Evolutionary conservation across 352 stramenopile species (phyloP).

Genomic region (Peronospora farinosa): DNA sequence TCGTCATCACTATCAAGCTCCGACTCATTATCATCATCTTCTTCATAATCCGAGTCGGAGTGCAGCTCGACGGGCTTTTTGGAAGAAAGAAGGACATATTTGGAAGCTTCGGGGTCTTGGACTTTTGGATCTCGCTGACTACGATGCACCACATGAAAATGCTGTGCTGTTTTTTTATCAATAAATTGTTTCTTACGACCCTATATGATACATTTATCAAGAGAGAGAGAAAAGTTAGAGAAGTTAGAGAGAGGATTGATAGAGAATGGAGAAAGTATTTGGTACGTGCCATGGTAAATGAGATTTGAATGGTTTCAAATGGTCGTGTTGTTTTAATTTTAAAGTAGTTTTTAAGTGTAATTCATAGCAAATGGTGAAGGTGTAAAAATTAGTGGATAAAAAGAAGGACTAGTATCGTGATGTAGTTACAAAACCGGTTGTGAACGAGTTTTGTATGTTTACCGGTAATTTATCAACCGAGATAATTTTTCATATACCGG

Average conservation of each 20-base stretch:
- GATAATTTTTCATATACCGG: too few species aligned
- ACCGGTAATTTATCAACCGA: too few species aligned
- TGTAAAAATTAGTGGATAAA: too few species aligned
- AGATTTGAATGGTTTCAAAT: too few species aligned
- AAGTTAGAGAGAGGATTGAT: background rate
- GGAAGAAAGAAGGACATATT: constrained; percentile 76
- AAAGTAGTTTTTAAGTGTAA: too few species aligned
- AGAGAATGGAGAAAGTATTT: too few species aligned
- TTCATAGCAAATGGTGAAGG: too few species aligned
- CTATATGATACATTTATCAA: constrained; percentile 8
- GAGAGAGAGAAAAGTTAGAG: constrained; percentile 3
- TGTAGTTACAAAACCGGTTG: too few species aligned
- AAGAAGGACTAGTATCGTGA: too few species aligned
- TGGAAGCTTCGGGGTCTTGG: constrained; percentile 78
- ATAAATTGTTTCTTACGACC: constrained; percentile 81
- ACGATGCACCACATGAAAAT: constrained; percentile 84
- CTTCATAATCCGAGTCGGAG: constrained; percentile 42
- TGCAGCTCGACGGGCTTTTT: constrained; percentile 53
- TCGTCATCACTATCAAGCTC: constrained; percentile 49
- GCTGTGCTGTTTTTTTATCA: constrained; percentile 80
- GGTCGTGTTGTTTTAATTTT: too few species aligned
- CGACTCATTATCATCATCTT: constrained; percentile 26
- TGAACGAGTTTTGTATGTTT: too few species aligned
- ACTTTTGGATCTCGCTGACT: constrained; percentile 74
- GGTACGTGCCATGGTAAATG: too few species aligned